Evolutionary conservation across 352 stramenopile species (phyloP), one percentile per base, ranked within the genome.

Genomic region (Globisporangium mamillatum): DNA sequence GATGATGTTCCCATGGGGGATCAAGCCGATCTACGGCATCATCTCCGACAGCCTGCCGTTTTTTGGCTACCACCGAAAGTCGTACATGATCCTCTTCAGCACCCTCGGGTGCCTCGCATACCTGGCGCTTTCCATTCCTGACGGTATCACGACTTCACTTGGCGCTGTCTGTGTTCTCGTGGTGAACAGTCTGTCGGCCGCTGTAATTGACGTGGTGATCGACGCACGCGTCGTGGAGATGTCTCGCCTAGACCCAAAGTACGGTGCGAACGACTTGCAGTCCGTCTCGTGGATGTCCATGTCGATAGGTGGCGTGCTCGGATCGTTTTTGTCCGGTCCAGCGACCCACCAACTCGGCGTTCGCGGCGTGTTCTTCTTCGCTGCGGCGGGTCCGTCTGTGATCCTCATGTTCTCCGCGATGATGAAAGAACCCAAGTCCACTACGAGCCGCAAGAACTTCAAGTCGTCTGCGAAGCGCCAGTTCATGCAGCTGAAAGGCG

Each of bases 21-120:
- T 99, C 60, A 98, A 98, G 71, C 96, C 97, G 25, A 66, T 99
- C 0, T 99, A 99, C 75, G 96, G 97, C 62, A 98, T 99, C 76
- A 77, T 99, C 9, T 97, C 85, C 10, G 97, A 99, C 82, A 97
- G 90, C 50, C 82, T 98, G 61, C 93, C 95, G 27, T 77, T 99
- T 25, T 97, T 94, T 66, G 93, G 95, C 1, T 99, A 98, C 74
- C 84, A 97, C 70, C 90, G 96, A 66, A 95, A 97, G 75, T 98
- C 91, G 56, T 99, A 99, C 79, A 91, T 99, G 64, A 80, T 98
- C 25, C 53, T 98, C 34, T 90, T 84, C 58, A 97, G 94, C 68
- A 52, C 94, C 10, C 34, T 94, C 14, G 83, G 87, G 10, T 68
- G 70, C 0, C 73, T 87, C 29, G 76, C 77, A 4, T 94, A 83